Conservation (phyloP, 1,284 basidiomycete genomes). For the Leccinum subrobustum region DNA sequence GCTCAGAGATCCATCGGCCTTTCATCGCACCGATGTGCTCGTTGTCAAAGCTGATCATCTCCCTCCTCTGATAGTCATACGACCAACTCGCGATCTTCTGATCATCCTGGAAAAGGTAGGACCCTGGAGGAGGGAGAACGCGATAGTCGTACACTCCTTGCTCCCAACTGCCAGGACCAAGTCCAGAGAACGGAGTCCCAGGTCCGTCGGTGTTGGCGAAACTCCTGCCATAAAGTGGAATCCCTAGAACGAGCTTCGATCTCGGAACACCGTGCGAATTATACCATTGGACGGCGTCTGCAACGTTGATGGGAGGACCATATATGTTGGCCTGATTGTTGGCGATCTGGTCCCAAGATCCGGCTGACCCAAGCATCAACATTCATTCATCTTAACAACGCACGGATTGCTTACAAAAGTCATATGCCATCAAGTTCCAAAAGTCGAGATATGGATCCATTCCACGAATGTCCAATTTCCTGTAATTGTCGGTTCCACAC, state of each 20-base stretch:
- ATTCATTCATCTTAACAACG: constrained; percentile 12
- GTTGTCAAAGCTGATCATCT: constrained; percentile 81
- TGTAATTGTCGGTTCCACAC: constrained; percentile 86
- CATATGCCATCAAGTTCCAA: constrained; percentile 97
- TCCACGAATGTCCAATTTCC: constrained; percentile 71
- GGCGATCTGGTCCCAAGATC: constrained; percentile 76
- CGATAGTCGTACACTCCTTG: constrained; percentile 82
- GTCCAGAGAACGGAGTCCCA: constrained; percentile 73
- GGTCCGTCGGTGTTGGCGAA: constrained; percentile 87
- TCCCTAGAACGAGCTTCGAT: constrained; percentile 84
- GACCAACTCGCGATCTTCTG: constrained; percentile 67
- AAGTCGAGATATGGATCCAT: constrained; percentile 92
- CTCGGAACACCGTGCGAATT: constrained; percentile 67
- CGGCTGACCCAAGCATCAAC: constrained; percentile 46
- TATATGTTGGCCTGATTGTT: constrained; percentile 91
- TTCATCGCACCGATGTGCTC: constrained; percentile 70
- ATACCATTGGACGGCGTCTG: constrained; percentile 77
- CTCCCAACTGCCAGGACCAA: constrained; percentile 77
- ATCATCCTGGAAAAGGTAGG: constrained; percentile 60
- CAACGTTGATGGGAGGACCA: constrained; percentile 62
- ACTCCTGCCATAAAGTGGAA: constrained; percentile 90
- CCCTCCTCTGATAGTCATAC: constrained; percentile 63
- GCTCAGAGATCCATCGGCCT: constrained; percentile 70
- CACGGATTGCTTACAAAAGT: constrained; percentile 56
- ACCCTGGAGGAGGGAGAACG: constrained; percentile 68